Conservation (phyloP, 306 rosid genomes). For the Cicer pinnatifidum region DNA sequence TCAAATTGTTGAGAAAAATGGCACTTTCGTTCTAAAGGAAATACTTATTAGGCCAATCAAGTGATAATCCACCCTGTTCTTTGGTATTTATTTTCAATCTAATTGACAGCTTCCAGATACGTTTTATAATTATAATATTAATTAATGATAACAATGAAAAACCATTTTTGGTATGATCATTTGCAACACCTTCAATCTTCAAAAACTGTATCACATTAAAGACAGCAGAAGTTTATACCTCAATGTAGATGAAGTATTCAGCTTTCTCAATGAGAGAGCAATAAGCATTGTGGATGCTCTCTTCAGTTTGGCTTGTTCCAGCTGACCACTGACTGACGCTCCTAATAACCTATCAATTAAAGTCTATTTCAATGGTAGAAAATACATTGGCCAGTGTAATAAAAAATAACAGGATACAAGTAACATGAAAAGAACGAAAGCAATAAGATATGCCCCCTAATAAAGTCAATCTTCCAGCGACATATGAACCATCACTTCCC, state of each 20-base stretch:
- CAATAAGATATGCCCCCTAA: constrained; percentile 34
- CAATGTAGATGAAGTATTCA: constrained; percentile 91
- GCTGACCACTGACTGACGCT: constrained; percentile 99
- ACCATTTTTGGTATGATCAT: constrained; percentile 1
- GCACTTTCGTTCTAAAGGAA: constrained; percentile 10
- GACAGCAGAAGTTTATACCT: constrained; percentile 59
- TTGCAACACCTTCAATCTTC: constrained; percentile 26
- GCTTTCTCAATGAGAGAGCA: constrained; percentile 94
- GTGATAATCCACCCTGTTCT: constrained; percentile 12
- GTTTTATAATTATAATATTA: not conserved
- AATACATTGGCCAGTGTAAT: constrained; percentile 30
- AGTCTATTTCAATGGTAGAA: constrained; percentile 30
- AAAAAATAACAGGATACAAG: constrained; percentile 36
- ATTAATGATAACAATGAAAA: constrained; percentile 23
- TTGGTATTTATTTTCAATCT: constrained; percentile 27
- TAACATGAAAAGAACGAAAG: constrained; percentile 26
- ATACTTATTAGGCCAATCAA: constrained; percentile 16
- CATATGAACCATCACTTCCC: constrained; percentile 31
- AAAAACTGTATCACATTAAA: constrained; percentile 12
- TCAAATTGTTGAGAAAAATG: constrained; percentile 34
- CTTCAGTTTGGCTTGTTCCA: constrained; percentile 96
- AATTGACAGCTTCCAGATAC: constrained; percentile 19
- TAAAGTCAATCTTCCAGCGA: constrained; percentile 31
- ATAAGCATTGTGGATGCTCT: constrained; percentile 93
- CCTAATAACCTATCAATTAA: constrained; percentile 78